Evolutionary conservation across 768 basidiomycete genomes (phyloP).

Genomic region (Tricholoma terreum): DNA sequence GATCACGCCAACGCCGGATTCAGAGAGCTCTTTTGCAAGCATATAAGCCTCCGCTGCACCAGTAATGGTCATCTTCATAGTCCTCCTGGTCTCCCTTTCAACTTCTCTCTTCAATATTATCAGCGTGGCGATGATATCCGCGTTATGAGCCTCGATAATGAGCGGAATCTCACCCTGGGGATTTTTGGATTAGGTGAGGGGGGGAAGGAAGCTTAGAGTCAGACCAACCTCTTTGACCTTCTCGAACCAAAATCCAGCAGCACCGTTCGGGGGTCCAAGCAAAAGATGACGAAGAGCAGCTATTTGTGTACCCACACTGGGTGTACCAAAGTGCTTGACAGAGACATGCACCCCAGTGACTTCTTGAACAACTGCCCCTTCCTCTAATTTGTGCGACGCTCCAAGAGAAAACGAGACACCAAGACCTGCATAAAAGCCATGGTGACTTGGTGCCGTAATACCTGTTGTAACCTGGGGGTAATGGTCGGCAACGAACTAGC

Average conservation of each 20-base stretch:
- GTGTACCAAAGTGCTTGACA: constrained; percentile 45
- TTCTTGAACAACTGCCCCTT: constrained; percentile 62
- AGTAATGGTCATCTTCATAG: constrained; percentile 57
- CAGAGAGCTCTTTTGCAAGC: constrained; percentile 63
- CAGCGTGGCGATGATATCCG: constrained; percentile 79
- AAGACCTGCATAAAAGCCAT: constrained; percentile 56
- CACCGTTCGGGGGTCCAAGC: constrained; percentile 37
- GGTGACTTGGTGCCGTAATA: constrained; percentile 56
- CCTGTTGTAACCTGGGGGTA: constrained; percentile 48
- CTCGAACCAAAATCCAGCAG: constrained; percentile 42
- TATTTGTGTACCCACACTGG: constrained; percentile 80
- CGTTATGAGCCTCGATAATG: constrained; percentile 70
- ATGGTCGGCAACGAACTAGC: background rate
- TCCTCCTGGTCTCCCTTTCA: constrained; percentile 40
- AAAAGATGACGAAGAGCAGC: constrained; percentile 68
- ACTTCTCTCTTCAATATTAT: constrained; percentile 66
- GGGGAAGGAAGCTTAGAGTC: background rate
- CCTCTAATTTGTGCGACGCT: constrained; percentile 55
- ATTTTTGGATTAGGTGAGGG: background rate
- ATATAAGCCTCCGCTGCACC: constrained; percentile 68
- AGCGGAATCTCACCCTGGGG: constrained; percentile 66
- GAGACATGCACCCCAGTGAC: constrained; percentile 64
- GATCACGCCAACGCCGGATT: constrained; percentile 46
- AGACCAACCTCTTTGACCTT: constrained; percentile 40
- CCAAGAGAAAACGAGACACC: constrained; percentile 65